Evolutionary conservation across 2,329 filamentous ascomycete species (phyloP).

Genomic region (Trichoderma sp.): DNA sequence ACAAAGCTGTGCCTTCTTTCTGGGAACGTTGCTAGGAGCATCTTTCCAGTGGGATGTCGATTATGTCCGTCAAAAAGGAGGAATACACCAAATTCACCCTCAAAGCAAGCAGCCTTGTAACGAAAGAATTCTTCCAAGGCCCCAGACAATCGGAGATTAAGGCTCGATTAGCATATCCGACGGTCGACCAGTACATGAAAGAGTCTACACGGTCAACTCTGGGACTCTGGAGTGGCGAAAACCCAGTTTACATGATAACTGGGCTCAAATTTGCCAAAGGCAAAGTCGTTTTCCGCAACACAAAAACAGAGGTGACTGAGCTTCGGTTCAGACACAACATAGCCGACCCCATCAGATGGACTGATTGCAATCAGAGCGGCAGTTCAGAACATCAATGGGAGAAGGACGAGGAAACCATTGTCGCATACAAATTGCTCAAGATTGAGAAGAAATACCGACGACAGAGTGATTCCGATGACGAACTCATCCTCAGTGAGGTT

Average conservation of each 20-base stretch:
- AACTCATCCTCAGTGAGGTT: neutral
- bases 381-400: neutral
- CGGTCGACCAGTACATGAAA: neutral
- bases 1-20: neutral
- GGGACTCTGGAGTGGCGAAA: neutral
- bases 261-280: neutral
- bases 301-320: neutral
- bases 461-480: neutral
- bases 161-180: neutral
- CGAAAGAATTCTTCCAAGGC: neutral
- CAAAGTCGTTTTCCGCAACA: neutral
- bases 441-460: neutral
- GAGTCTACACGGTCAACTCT: neutral
- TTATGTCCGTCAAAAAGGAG: neutral
- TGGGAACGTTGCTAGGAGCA: neutral
- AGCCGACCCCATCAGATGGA: neutral
- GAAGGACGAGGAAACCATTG: neutral
- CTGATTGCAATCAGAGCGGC: neutral
- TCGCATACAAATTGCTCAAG: neutral
- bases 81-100: neutral
- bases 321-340: neutral
- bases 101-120: neutral
- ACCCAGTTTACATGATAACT: neutral
- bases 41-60: neutral
- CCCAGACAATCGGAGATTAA: neutral